Conservation (phyloP, 371 early-diverging fungal genomes). For the Amoeboradix gromovi region DNA sequence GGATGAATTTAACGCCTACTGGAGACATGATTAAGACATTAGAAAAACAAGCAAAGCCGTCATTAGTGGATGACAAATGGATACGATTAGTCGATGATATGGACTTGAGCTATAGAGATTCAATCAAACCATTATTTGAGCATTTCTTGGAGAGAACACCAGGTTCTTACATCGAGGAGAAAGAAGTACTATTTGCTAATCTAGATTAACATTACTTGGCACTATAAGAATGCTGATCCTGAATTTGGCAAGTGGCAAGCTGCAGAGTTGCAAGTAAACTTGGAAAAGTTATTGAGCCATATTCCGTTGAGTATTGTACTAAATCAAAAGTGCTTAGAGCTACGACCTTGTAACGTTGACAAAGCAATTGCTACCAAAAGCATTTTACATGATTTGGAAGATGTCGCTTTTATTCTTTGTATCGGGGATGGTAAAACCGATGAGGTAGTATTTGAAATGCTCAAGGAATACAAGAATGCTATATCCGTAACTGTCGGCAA, state of each 20-base stretch:
- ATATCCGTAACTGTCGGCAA: constrained; percentile 76
- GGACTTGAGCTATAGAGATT: constrained; percentile 59
- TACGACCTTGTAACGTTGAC: constrained; percentile 65
- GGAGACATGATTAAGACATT: constrained; percentile 11
- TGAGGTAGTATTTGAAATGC: constrained; percentile 46
- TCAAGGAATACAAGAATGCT: constrained; percentile 17
- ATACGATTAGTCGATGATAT: constrained; percentile 42
- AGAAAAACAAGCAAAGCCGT: constrained; percentile 13
- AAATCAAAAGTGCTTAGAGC: constrained; percentile 74
- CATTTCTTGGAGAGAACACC: constrained; percentile 14
- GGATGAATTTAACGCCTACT: constrained; percentile 3
- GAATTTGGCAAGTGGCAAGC: constrained; percentile 51
- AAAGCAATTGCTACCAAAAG: constrained; percentile 54
- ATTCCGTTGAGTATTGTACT: constrained; percentile 55
- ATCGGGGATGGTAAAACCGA: constrained; percentile 80
- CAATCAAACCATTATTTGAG: constrained; percentile 33
- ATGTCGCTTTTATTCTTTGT: constrained; percentile 39
- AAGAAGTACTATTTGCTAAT: constrained; percentile 1
- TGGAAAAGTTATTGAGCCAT: constrained; percentile 67
- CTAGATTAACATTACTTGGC: constrained; percentile 37
- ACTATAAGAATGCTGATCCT: constrained; percentile 23
- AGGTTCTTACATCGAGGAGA: background rate
- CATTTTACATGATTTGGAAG: constrained; percentile 42
- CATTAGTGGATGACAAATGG: constrained; percentile 27
- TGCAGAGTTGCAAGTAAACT: too few relatives aligned